Conservation (phyloP, 2,329 filamentous ascomycete species). For the Torrubiella hemipterigena region DNA sequence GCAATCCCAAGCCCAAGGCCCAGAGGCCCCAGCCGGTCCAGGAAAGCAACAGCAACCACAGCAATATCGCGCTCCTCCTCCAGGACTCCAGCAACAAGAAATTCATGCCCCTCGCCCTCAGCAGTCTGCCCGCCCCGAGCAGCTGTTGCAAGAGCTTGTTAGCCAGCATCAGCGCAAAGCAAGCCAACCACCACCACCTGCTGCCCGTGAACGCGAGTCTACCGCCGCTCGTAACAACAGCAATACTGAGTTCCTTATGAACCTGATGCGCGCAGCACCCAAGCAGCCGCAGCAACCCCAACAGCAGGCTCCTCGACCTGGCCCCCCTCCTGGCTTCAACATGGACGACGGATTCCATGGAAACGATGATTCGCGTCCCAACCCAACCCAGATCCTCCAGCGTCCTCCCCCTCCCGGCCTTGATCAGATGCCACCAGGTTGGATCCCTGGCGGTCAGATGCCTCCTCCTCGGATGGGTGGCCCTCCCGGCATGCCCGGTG, state of each 20-base stretch:
- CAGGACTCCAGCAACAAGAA: too few relatives aligned
- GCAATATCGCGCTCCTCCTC: too few relatives aligned
- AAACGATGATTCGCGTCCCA: constrained; percentile 33
- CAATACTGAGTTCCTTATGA: constrained; percentile 77
- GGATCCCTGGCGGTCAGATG: constrained; percentile 42
- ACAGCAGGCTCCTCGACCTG: constrained; percentile 22
- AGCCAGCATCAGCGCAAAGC: constrained; percentile 44
- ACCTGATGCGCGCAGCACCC: constrained; percentile 53
- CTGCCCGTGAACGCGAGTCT: constrained; percentile 25
- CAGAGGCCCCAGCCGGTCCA: too few relatives aligned
- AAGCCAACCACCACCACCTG: constrained; percentile 32
- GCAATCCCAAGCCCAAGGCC: too few relatives aligned
- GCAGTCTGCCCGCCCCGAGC: constrained; percentile 40
- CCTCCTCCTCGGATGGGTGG: constrained; percentile 32
- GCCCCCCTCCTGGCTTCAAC: constrained; percentile 36
- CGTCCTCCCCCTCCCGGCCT: constrained; percentile 49
- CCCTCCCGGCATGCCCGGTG: constrained; percentile 17
- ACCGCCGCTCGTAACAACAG: constrained; percentile 36
- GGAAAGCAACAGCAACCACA: too few relatives aligned
- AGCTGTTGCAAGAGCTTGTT: constrained; percentile 49
- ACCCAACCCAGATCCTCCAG: constrained; percentile 52
- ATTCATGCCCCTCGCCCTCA: constrained; percentile 39
- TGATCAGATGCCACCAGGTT: constrained; percentile 46
- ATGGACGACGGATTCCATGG: constrained; percentile 41
- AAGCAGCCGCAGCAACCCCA: constrained; percentile 33